Conservation (phyloP, 352 stramenopile genomes). For the Pythium volutum region DNA sequence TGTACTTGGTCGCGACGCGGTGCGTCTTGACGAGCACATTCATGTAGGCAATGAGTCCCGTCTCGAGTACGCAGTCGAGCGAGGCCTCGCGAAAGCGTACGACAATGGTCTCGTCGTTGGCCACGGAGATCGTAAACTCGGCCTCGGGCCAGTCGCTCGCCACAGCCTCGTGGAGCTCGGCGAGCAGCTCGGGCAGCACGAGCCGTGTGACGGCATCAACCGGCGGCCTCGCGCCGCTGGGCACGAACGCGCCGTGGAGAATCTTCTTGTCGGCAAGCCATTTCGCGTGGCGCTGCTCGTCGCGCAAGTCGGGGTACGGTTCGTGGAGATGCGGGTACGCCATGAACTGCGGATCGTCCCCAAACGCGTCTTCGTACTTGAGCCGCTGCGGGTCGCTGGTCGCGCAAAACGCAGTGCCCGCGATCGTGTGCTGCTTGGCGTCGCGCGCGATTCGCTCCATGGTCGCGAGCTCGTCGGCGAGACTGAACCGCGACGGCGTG, state of each 20-base stretch:
- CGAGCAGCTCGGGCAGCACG: slow-evolving; percentile 65
- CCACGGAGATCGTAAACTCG: slow-evolving; percentile 47
- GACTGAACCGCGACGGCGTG: slow-evolving; percentile 60
- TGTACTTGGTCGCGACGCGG: slow-evolving; percentile 65
- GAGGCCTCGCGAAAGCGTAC: slow-evolving; percentile 50
- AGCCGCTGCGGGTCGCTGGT: slow-evolving; percentile 40
- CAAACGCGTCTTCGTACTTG: slow-evolving; percentile 80
- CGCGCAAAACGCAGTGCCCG: slow-evolving; percentile 66
- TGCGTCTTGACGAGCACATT: slow-evolving; percentile 75
- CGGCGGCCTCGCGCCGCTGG: slow-evolving; percentile 45
- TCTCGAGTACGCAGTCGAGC: slow-evolving; percentile 43
- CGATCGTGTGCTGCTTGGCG: slow-evolving; percentile 68
- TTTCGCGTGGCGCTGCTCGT: slow-evolving; percentile 54
- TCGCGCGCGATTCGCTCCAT: slow-evolving; percentile 66
- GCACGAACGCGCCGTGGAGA: slow-evolving; percentile 60
- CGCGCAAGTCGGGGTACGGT: slow-evolving; percentile 52
- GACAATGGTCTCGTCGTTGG: slow-evolving; percentile 60
- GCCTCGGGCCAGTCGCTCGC: slow-evolving; percentile 57
- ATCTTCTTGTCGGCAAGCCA: slow-evolving; percentile 77
- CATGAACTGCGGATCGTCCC: slow-evolving; percentile 21
- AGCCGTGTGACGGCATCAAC: slow-evolving; percentile 65
- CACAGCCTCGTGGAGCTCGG: slow-evolving; percentile 66
- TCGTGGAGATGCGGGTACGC: slow-evolving; percentile 68
- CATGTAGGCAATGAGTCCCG: slow-evolving; percentile 75
- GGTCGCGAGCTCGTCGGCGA: slow-evolving; percentile 57